These are phyloP conservation scores for Venturia carpophila DNA, from an alignment of 2,329 filamentous ascomycete species.

Conservation along the genomic window DNA sequence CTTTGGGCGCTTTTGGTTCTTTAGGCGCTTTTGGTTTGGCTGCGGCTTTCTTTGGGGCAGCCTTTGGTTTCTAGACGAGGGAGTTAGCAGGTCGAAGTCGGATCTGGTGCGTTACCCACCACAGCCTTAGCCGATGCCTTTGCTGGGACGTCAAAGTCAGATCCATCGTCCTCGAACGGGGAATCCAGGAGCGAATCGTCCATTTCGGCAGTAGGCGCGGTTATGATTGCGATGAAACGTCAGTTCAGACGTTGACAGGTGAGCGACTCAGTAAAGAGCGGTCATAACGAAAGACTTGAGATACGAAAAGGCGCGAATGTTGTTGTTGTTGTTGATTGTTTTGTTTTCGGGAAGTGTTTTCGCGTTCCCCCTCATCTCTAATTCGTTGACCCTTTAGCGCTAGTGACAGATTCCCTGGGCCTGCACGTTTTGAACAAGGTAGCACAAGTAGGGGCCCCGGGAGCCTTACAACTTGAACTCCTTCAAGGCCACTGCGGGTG, in stretches of 20 bases:
- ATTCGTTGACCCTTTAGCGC: not conserved
- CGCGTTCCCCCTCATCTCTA: not conserved
- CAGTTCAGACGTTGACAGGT: not conserved
- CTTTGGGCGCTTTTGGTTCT: slow-evolving; percentile 31
- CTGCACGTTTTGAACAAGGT: not conserved
- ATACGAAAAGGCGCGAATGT: not conserved
- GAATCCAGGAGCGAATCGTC: slow-evolving; percentile 33
- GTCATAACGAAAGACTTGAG: not conserved
- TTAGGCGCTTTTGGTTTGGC: slow-evolving; percentile 30
- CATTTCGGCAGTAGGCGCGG: slow-evolving; percentile 26
- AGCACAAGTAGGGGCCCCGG: no score
- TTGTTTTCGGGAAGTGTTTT: not conserved
- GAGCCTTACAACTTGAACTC: not conserved
- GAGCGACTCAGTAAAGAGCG: not conserved
- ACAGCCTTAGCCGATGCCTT: slow-evolving; percentile 26
- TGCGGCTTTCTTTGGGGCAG: slow-evolving; percentile 33
- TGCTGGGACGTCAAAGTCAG: slow-evolving; percentile 32
- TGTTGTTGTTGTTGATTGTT: not conserved
- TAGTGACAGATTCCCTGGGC: not conserved
- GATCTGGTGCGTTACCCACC: slow-evolving; percentile 22
- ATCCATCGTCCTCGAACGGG: slow-evolving; percentile 36
- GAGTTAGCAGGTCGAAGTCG: not conserved
- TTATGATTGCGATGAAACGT: not conserved
- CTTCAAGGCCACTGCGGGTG: no score
- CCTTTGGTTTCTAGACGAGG: slow-evolving; percentile 22